A percentile compares a stretch with the other conserved stretches of the same genome.
These are phyloP conservation scores for Didymella exigua DNA, from an alignment of 2,329 filamentous ascomycete genomes.

Conservation along the genomic window DNA sequence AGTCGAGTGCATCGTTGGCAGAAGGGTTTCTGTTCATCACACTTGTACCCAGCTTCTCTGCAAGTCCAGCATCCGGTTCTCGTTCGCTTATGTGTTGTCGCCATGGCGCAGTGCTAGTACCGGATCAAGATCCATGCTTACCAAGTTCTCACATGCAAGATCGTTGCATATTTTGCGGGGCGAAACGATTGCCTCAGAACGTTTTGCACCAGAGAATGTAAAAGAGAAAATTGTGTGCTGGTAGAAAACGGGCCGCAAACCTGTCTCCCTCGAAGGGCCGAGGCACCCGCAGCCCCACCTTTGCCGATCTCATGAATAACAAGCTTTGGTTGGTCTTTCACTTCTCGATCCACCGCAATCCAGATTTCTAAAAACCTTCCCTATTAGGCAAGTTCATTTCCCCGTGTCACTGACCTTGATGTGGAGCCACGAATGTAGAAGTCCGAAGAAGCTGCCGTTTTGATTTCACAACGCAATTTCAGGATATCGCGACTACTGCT, in stretches of 20 bases:
- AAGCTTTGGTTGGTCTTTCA: not conserved
- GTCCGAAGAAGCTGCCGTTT: no score
- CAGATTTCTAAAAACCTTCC: not conserved
- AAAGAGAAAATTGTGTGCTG: not conserved
- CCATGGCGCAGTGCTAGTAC: constrained; percentile 3
- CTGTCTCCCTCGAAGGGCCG: constrained; percentile 1
- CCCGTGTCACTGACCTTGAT: not conserved
- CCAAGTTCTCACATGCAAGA: not conserved
- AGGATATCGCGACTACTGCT: no score
- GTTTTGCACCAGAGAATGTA: not conserved
- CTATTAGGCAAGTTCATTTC: not conserved
- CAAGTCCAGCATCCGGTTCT: constrained; percentile 44
- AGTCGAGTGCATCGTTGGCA: constrained; percentile 36
- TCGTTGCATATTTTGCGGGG: not conserved
- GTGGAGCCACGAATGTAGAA: no score
- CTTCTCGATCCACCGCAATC: not conserved
- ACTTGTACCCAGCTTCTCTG: constrained; percentile 42
- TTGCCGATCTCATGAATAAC: not conserved
- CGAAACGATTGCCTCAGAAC: not conserved
- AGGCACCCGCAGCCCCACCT: constrained; percentile 14
- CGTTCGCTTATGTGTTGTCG: constrained; percentile 36
- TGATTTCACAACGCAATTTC: no score
- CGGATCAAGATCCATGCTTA: constrained; percentile 2
- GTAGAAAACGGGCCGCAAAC: not conserved
- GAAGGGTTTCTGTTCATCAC: constrained; percentile 39